Evolutionary conservation across 2,329 filamentous ascomycete genomes (phyloP).

Genomic region (Exophiala sideris): DNA sequence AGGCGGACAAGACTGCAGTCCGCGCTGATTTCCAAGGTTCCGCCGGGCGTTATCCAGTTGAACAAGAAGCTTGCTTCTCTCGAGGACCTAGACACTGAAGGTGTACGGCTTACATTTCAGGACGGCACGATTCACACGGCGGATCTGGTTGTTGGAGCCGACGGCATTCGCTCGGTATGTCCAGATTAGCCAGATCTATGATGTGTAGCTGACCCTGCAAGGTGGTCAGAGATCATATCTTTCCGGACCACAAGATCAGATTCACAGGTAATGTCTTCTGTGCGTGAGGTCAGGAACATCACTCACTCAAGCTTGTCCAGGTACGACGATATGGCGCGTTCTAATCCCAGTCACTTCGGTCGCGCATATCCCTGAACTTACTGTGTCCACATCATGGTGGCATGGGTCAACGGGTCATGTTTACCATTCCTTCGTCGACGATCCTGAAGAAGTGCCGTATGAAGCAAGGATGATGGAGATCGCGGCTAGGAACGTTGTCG

Average conservation of each 20-base stretch:
- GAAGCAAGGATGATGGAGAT: slow-evolving; percentile 40
- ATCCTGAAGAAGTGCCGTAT: slow-evolving; percentile 20
- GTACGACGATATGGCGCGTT: slow-evolving; percentile 49
- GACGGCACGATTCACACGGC: slow-evolving; percentile 39
- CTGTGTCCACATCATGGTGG: slow-evolving; percentile 42
- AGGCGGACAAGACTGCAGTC: slow-evolving; percentile 44
- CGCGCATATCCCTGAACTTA: slow-evolving; percentile 34
- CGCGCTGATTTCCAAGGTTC: slow-evolving; percentile 48
- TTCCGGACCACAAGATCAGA: slow-evolving; percentile 43
- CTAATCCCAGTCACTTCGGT: slow-evolving; percentile 40
- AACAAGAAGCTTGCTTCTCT: slow-evolving; percentile 44
- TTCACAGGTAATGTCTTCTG: slow-evolving; percentile 39
- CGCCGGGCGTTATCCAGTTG: slow-evolving; percentile 43
- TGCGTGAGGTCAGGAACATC: slow-evolving; percentile 13
- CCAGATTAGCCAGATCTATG: no score
- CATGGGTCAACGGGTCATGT: slow-evolving; percentile 43
- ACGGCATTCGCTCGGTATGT: slow-evolving; percentile 31
- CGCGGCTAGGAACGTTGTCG: slow-evolving; percentile 35
- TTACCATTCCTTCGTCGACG: slow-evolving; percentile 42
- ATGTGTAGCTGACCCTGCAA: slow-evolving; percentile 17
- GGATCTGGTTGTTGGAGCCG: slow-evolving; percentile 33
- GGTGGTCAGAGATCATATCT: slow-evolving; percentile 43
- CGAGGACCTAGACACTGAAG: slow-evolving; percentile 36
- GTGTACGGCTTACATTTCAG: slow-evolving; percentile 45
- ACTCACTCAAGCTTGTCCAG: slow-evolving; percentile 32